Evolutionary conservation across 345 rosid species (phyloP).

Genomic region (Trapa incisa): DNA sequence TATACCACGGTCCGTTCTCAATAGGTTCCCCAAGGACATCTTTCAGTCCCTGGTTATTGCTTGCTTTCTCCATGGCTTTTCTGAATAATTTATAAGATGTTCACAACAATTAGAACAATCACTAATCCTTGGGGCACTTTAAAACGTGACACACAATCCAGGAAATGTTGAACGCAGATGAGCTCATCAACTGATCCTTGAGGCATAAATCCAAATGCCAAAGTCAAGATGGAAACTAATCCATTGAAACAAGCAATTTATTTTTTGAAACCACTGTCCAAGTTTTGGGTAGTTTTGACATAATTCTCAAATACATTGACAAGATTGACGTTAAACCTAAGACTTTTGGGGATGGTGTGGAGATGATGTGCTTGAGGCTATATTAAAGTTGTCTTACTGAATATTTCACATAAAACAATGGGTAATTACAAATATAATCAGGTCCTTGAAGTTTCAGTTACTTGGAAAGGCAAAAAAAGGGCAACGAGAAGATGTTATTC

Average conservation of each 20-base stretch:
- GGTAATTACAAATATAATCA: too few relatives aligned
- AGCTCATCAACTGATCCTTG: not conserved
- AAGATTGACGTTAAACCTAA: too few relatives aligned
- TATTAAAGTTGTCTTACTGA: too few relatives aligned
- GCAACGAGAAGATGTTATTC: too few relatives aligned
- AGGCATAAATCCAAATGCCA: not conserved
- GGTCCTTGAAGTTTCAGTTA: too few relatives aligned
- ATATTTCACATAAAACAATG: too few relatives aligned
- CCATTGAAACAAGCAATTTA: not conserved
- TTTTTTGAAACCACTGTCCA: not conserved
- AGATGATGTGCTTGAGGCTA: too few relatives aligned
- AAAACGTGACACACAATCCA: not conserved
- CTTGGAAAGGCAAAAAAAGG: too few relatives aligned
- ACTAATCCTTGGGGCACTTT: not conserved
- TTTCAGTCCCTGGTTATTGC: conserved; percentile 45
- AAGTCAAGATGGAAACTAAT: not conserved
- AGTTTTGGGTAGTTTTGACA: not conserved
- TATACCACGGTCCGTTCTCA: conserved; percentile 91
- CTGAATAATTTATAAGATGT: conserved; percentile 28
- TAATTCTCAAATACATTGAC: not conserved
- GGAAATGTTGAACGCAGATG: not conserved
- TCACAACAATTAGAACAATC: conserved; percentile 1
- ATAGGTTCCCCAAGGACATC: conserved; percentile 88
- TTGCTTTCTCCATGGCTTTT: conserved; percentile 81
- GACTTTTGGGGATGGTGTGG: too few relatives aligned